Percentiles rank a stretch among this genome's conserved stretches.
Evolutionary conservation across 805 yeast genomes (phyloP).

Genomic region (Yamadazyma sp.): DNA sequence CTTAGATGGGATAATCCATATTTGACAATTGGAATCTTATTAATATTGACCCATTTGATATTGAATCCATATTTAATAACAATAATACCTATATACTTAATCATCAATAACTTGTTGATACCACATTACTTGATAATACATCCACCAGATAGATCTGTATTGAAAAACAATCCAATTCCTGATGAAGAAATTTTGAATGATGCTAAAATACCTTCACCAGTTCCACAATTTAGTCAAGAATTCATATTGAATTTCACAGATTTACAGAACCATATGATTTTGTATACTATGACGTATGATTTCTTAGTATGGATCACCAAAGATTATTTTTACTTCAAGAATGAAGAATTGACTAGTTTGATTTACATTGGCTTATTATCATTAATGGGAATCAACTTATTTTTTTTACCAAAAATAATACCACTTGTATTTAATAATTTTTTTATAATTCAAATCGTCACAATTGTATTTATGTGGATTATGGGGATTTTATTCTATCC

Average conservation of each 20-base stretch:
- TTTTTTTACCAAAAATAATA: constrained; percentile 26
- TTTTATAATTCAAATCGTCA: constrained; percentile 25
- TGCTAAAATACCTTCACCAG: constrained; percentile 61
- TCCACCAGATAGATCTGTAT: constrained; percentile 51
- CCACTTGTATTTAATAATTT: constrained; percentile 26
- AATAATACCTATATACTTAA: constrained; percentile 52
- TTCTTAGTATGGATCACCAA: constrained; percentile 44
- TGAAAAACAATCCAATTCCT: constrained; percentile 29
- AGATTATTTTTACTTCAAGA: constrained; percentile 61
- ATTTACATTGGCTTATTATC: constrained; percentile 41
- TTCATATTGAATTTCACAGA: constrained; percentile 78
- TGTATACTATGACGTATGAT: constrained; percentile 65
- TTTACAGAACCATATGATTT: constrained; percentile 73
- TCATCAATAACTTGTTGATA: constrained; percentile 55
- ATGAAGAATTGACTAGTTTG: constrained; percentile 56
- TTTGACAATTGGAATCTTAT: constrained; percentile 56
- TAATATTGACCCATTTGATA: constrained; percentile 49
- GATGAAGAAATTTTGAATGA: constrained; percentile 44
- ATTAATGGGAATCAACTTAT: constrained; percentile 18
- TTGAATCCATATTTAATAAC: constrained; percentile 58
- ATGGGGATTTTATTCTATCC: constrained; percentile 50
- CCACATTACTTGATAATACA: constrained; percentile 65
- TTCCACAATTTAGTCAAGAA: constrained; percentile 75
- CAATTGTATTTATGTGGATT: constrained; percentile 50
- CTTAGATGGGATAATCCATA: constrained; percentile 64